Evolutionary conservation across 1,284 basidiomycete species (phyloP).

Genomic region (Hymenochaete sp.): DNA sequence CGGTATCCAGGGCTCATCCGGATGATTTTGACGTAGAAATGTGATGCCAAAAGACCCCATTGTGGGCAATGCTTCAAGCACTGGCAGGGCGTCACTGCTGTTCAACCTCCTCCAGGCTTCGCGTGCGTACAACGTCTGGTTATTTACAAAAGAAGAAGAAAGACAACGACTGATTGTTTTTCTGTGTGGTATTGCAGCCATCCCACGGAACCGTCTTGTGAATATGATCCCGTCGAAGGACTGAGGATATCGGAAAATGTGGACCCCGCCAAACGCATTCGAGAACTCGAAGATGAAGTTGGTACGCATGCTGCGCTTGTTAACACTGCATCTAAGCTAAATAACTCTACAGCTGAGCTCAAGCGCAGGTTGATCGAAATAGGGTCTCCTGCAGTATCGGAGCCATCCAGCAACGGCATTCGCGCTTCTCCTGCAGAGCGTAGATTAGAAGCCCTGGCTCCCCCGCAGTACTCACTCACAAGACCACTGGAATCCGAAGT

Average conservation of each 20-base stretch:
- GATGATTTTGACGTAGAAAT: conserved; percentile 47
- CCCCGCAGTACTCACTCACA: conserved; percentile 12
- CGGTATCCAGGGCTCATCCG: conserved; percentile 12
- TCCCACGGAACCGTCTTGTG: conserved; percentile 70
- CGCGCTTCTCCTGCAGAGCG: conserved; percentile 6
- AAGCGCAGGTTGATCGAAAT: conserved; percentile 55
- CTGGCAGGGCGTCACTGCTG: conserved; percentile 70
- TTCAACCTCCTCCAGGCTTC: conserved; percentile 71
- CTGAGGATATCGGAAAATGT: conserved; percentile 62
- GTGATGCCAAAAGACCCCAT: conserved; percentile 72
- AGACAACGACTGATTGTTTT: too few species aligned
- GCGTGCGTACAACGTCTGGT: conserved; percentile 39
- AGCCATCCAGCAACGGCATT: conserved; percentile 2
- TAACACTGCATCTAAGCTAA: background rate
- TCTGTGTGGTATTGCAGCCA: conserved; percentile 58
- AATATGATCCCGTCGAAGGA: conserved; percentile 77
- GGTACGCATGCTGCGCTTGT: conserved; percentile 34
- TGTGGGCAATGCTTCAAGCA: conserved; percentile 76
- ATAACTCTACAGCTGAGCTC: conserved; percentile 42
- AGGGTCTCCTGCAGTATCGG: conserved; percentile 14
- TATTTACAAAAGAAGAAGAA: too few species aligned
- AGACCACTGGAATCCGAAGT: conserved; percentile 11
- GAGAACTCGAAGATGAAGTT: conserved; percentile 68
- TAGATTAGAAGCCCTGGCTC: conserved; percentile 13
- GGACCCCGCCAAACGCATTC: conserved; percentile 67